Evolutionary conservation across 2,329 filamentous ascomycete genomes (phyloP), one percentile per base, ranked within the genome.

Genomic region (Monosporascus cannonballus): DNA sequence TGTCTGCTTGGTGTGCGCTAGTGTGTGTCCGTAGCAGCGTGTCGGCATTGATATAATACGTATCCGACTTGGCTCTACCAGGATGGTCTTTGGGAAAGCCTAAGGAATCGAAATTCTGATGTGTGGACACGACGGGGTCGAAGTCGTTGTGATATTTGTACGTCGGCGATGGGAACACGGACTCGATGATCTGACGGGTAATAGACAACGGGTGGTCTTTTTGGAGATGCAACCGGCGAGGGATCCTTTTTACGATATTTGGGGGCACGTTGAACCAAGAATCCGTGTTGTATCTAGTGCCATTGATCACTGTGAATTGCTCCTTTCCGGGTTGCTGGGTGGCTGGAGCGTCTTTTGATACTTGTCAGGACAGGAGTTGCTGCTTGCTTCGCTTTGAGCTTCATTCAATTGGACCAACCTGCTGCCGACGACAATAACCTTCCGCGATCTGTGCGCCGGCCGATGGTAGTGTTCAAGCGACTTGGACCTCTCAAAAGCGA

Each of bases 31-130:
- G 83, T 42, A 99, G 75, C 2, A 99, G 85, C 0, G 89, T 96
- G 49, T 83, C 73, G 59, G 85, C 76, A 72, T 96, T 96, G 65
- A 99, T 73, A 71, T 99, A 99, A 76, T 97, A 99, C 1, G 94
- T 97, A 72, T 99, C 94, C 15, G 89, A 93, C 60, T 83, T 84
- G 59, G 83, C 89, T 49, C 94, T 86, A 54, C 94, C 94, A 4
- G 91, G 89, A 64, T 99, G 94, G 68, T 96, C 88, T 6, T 77
- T 65, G 0, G 92, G 87, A 67, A 99, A 97, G 45, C 92, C 92
- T 7, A 99, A 77, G n/a, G 92, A 94, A 72, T 99, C 94, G 67
- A 99, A 99, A 70, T 99, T 99, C 67, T 96, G 88, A 11, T 77
- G 72, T 2, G 90, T 88, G 36, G 87, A 85, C 24, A 97, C 94